Evolutionary conservation across 2,329 filamentous ascomycete genomes (phyloP).

Genomic region (Trichothecium roseum): DNA sequence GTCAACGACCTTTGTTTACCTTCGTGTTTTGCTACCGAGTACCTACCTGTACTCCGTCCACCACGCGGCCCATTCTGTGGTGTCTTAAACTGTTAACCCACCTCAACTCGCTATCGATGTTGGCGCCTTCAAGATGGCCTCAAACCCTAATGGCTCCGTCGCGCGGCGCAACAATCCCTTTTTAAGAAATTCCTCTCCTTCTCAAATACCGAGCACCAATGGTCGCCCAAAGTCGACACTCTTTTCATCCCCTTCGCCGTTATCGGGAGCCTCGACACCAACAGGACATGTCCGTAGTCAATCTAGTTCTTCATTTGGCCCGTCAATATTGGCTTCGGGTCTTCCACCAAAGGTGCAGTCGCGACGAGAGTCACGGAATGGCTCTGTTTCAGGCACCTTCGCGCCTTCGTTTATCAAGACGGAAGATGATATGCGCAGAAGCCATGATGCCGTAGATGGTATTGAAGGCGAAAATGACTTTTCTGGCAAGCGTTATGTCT

Average conservation of each 20-base stretch:
- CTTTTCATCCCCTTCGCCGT: constrained; percentile 2
- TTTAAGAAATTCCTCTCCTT: constrained; percentile 56
- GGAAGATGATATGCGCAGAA: constrained; percentile 55
- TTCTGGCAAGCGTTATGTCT: constrained; percentile 96
- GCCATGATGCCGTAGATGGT: constrained; percentile 48
- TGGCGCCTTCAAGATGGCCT: constrained; percentile 19
- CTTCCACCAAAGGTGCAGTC: constrained; percentile 17
- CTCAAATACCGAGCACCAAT: constrained; percentile 39
- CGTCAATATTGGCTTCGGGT: neutral
- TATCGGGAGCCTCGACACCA: constrained; percentile 17
- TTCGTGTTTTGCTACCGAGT: too few species aligned
- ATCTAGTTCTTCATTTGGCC: constrained; percentile 37
- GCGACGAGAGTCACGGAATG: constrained; percentile 53
- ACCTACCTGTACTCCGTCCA: too few species aligned
- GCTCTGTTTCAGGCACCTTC: constrained; percentile 65
- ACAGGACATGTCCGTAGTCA: constrained; percentile 56
- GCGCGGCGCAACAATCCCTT: constrained; percentile 77
- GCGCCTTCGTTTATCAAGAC: constrained; percentile 92
- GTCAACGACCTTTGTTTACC: too few species aligned
- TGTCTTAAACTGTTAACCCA: neutral
- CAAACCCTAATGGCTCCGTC: constrained; percentile 30
- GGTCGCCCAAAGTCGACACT: constrained; percentile 67
- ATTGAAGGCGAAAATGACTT: constrained; percentile 99
- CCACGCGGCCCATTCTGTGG: too few species aligned
- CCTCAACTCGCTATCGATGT: constrained; percentile 14